Evolutionary conservation across 2,329 filamentous ascomycete genomes (phyloP).

Genomic region (Aureobasidium sp.): DNA sequence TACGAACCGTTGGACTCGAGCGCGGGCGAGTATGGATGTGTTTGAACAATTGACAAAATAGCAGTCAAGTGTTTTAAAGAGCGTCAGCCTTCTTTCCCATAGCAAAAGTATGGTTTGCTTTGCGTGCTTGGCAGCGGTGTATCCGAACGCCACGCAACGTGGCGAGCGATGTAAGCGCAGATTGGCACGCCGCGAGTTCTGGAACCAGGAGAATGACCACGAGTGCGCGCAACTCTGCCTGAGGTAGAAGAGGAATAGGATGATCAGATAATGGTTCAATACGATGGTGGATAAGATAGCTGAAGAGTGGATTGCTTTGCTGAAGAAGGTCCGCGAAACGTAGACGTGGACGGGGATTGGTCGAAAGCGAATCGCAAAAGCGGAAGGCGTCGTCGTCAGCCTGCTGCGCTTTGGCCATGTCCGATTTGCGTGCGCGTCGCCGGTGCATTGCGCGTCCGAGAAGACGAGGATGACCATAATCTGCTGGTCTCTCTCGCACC

Average conservation of each 20-base stretch:
- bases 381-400: not conserved
- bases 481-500: not conserved
- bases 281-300: not conserved
- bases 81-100: not conserved
- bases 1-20: too few species aligned
- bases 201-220: not conserved
- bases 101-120: not conserved
- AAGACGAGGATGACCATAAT: slow-evolving; percentile 7
- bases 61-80: not conserved
- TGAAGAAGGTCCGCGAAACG: not conserved
- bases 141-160: not conserved
- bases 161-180: not conserved
- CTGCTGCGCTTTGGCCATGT: not conserved
- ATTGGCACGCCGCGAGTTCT: not conserved
- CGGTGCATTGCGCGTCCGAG: slow-evolving; percentile 6
- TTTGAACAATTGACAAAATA: not conserved
- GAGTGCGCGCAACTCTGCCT: not conserved
- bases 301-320: not conserved
- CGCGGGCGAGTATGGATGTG: not conserved
- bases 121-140: not conserved
- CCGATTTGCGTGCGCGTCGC: not conserved
- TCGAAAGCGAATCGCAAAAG: not conserved
- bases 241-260: not conserved
- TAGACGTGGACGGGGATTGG: slow-evolving; percentile 4
- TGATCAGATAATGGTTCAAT: not conserved